Evolutionary conservation across 352 stramenopile genomes (phyloP).

Genomic region (Globisporangium heterothallicum): DNA sequence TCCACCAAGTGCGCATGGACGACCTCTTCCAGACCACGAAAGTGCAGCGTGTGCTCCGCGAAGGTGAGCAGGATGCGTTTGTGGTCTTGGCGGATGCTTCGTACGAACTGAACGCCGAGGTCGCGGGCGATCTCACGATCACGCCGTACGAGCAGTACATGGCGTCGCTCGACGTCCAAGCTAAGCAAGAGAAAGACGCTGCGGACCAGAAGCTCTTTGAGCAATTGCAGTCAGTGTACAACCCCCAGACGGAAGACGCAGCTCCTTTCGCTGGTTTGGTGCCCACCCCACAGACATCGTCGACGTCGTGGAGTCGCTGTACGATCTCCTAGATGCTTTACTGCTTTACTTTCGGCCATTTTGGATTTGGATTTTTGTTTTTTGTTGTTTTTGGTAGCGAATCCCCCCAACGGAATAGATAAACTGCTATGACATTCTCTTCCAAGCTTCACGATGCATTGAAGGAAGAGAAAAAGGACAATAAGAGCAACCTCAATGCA

Average conservation of each 20-base stretch:
- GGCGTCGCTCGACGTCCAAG: constrained; percentile 21
- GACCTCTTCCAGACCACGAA: constrained; percentile 59
- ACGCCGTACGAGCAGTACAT: constrained; percentile 52
- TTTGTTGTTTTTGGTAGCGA: not conserved
- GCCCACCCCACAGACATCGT: constrained; percentile 17
- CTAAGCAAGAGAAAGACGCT: constrained; percentile 20
- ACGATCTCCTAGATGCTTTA: constrained; percentile 68
- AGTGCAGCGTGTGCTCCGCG: constrained; percentile 56
- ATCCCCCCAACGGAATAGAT: no score
- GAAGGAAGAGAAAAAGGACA: no score
- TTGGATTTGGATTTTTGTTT: constrained; percentile 1
- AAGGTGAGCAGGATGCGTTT: constrained; percentile 59
- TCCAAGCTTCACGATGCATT: no score
- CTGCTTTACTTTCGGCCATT: no score
- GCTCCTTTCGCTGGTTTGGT: constrained; percentile 9
- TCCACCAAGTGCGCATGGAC: constrained; percentile 60
- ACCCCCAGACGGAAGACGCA: not conserved
- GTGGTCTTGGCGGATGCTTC: constrained; percentile 32
- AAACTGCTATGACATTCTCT: no score
- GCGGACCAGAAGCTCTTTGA: constrained; percentile 29
- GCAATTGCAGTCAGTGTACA: constrained; percentile 14
- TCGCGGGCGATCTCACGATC: constrained; percentile 34
- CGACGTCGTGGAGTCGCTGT: constrained; percentile 45
- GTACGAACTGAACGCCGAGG: constrained; percentile 25
- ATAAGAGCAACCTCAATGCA: not conserved